Base-by-base conservation (phyloP, 148 eudicot genomes). In the Rheum nobile region DNA sequence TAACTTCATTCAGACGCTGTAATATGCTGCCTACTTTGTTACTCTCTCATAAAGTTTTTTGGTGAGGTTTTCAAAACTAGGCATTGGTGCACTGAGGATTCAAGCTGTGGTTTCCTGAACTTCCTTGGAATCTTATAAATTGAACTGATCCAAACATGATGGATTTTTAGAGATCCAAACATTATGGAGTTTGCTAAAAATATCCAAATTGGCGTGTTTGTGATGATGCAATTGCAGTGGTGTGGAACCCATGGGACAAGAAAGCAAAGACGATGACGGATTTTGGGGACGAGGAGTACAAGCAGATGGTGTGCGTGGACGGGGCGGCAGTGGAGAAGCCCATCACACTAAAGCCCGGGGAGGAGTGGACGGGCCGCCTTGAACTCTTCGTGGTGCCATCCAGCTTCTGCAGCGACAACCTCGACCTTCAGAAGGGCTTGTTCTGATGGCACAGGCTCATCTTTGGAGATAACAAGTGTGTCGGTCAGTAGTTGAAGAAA, bases 201-300 rank as follows among this genome's bases (percentile, higher is more conserved):
- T 24, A 0, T 26, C 5, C 13, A 57, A 50, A 6, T 50, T 57
- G 65, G 22, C 3, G 29, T 26, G 13, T 57, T 6, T 57, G 34
- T 57, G 29, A 50, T 57, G 65, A 10, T 24, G 3, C 3, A 22
- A 61, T 13, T 43, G 55, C 73, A 92, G 98, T 84, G 76, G 93
- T 92, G 32, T 92, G 98, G 98, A 92, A 92, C 71, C 96, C 98
- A 37, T 92, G 98, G 98, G 96, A 90, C 46, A 90, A 87, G 81
- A 92, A 92, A 82, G 80, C 96, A 19, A 92, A 89, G 83, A 77
- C 88, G 12, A 90, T 90, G 90, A 28, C 75, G 12, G 96, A 90
- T 84, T 76, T 92, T 17, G 93, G 96, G 29, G 93, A 90, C 21
- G 93, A 86, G 17, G 98, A 92, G 59, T 92, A 90, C 87, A 90